Base-by-base conservation (phyloP, 352 stramenopile genomes). In the Plasmopara viticola region DNA sequence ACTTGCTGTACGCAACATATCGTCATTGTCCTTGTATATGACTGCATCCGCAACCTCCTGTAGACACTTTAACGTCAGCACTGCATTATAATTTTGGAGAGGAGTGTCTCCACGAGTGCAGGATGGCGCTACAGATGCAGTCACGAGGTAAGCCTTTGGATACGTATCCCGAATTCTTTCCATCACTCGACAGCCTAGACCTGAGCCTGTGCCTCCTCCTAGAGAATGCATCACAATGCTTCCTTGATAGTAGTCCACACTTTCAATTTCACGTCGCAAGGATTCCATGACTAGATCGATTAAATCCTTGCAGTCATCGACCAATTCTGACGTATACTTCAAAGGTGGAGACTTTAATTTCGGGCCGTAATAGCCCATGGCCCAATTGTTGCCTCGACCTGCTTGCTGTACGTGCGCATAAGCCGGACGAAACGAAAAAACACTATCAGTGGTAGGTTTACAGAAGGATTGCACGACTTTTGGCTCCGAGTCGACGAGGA, bases 321-420 rank as follows among this genome's bases (percentile, higher is more conserved):
- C 50, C 5, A 37, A 51, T 18, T 62, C 6, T 10, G 55, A 74
- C 58, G 74, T 66, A 53, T 84, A 70, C 5, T 14, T 40, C 9
- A 56, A 43, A 6, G 38, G 14, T 41, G 56, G 56, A 41, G 60
- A 13, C 37, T 62, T 55, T 45, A 58, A 15, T 33, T 57, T 62
- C 35, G 60, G 60, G 20, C 56, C 60, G 29, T 62, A 75, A 65
- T 86, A 95, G 2, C 85, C 85, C 82, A 94, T 95, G 8, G 84
- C 84, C 85, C 85, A 95, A 65, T 94, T 94, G 56, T 95, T 95
- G 46, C 79, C 84, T 44, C 85, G 84, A 13, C 85, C 85, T 20
- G 71, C 64, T 34, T 90, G 78, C 44, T 90, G 77, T 33, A 74
- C 65, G 44, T 84, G 77, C 12, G 67, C 62, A 46, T 78, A 66